Evolutionary conservation across 176 grass and related monocot species (phyloP).

Genomic region (Tuctoria greenei): DNA sequence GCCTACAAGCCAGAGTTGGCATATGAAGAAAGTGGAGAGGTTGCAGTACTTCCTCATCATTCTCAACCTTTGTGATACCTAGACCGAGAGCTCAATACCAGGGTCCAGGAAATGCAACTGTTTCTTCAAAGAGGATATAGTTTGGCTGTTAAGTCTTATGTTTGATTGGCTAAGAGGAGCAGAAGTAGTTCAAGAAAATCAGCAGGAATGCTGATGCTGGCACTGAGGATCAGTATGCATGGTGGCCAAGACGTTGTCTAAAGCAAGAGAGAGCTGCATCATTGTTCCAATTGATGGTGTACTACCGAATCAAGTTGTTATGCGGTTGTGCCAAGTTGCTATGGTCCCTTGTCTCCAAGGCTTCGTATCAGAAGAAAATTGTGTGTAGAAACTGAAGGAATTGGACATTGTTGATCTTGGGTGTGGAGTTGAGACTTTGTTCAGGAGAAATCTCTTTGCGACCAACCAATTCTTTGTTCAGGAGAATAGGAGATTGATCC

Average conservation of each 20-base stretch:
- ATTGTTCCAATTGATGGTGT: not conserved
- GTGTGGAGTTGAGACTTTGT: not conserved
- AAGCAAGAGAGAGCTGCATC: not conserved
- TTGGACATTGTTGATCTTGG: not conserved
- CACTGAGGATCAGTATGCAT: not conserved
- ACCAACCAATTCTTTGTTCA: no score
- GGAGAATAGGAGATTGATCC: not conserved
- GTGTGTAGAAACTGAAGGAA: not conserved
- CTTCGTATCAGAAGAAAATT: not conserved
- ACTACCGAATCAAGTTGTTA: not conserved
- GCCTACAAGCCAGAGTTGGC: not conserved
- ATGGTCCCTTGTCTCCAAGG: not conserved
- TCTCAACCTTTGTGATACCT: not conserved
- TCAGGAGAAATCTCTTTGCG: not conserved
- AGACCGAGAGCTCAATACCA: not conserved
- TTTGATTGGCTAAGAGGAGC: not conserved
- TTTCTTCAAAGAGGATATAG: not conserved
- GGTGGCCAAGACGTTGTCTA: not conserved
- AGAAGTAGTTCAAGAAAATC: not conserved
- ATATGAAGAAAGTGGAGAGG: not conserved
- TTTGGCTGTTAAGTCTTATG: not conserved
- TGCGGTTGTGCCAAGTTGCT: not conserved
- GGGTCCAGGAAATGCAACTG: not conserved
- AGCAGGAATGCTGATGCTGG: not conserved
- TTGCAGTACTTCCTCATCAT: not conserved